phyloP scores from a whole-genome alignment of 352 stramenopile species.

The Phytophthora foliorum region DNA sequence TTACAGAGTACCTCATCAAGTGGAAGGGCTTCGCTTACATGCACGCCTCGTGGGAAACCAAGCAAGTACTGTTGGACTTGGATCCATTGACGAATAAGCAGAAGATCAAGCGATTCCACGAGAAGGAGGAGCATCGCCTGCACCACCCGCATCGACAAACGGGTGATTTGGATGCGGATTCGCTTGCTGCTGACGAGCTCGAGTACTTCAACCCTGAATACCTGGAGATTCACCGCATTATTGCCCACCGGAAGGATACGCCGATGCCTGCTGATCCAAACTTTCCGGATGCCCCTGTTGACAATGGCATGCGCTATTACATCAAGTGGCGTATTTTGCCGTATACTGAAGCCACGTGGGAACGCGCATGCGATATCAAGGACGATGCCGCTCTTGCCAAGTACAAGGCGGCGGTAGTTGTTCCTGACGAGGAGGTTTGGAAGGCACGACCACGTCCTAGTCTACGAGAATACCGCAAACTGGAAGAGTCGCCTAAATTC shows the following conservation, averaged over 20 bases:
- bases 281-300: constrained; percentile 74
- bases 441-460: constrained; percentile 69
- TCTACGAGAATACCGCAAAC: constrained; percentile 87
- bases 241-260: constrained; percentile 79
- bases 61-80: constrained; percentile 77
- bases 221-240: constrained; percentile 89
- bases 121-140: constrained; percentile 71
- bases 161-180: constrained; percentile 45
- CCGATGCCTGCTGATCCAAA: constrained; percentile 60
- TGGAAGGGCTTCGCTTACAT: constrained; percentile 93
- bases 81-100: constrained; percentile 89
- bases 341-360: constrained; percentile 91
- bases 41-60: constrained; percentile 88
- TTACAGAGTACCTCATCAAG: constrained; percentile 92
- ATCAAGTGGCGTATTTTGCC: constrained; percentile 91
- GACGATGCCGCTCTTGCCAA: constrained; percentile 85
- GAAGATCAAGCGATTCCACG: constrained; percentile 89
- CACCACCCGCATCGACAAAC: constrained; percentile 60
- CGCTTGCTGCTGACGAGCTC: constrained; percentile 56
- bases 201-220: constrained; percentile 94
- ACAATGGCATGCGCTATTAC: constrained; percentile 88
- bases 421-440: constrained; percentile 74
- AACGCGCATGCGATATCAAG: constrained; percentile 88
- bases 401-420: constrained; percentile 65
- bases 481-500: constrained; percentile 84